Conservation (phyloP, 2,329 filamentous ascomycete species). For the Tolypocladium pustulatum region DNA sequence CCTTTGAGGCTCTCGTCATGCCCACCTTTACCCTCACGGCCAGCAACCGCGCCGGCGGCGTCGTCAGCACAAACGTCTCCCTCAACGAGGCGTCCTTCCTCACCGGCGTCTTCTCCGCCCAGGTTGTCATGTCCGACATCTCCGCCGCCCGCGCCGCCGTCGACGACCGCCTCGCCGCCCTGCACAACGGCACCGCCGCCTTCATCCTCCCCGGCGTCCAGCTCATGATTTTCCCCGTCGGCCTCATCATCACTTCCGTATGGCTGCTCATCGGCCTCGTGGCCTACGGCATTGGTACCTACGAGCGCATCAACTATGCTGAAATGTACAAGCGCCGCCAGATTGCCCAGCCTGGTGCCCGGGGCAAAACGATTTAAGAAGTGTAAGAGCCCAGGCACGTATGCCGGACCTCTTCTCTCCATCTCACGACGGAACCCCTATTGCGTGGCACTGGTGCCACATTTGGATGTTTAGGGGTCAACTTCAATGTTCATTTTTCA, state of each 20-base stretch:
- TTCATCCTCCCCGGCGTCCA: slow-evolving; percentile 61
- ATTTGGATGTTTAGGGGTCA: not conserved
- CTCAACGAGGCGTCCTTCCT: slow-evolving; percentile 63
- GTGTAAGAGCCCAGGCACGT: not conserved
- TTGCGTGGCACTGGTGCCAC: not conserved
- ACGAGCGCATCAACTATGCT: slow-evolving; percentile 54
- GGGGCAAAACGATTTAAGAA: not conserved
- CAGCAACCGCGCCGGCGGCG: slow-evolving; percentile 36
- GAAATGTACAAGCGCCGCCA: slow-evolving; percentile 43
- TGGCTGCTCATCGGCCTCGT: slow-evolving; percentile 50
- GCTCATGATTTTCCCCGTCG: slow-evolving; percentile 59
- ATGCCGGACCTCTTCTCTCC: not conserved
- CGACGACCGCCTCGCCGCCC: slow-evolving; percentile 29
- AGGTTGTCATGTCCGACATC: slow-evolving; percentile 41
- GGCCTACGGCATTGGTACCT: slow-evolving; percentile 54
- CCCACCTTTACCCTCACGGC: slow-evolving; percentile 58
- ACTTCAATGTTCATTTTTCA: not conserved
- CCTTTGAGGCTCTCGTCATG: slow-evolving; percentile 53
- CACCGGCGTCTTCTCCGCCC: slow-evolving; percentile 55
- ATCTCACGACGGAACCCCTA: not conserved
- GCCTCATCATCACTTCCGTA: slow-evolving; percentile 52
- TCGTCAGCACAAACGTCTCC: slow-evolving; percentile 53
- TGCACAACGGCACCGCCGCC: slow-evolving; percentile 43
- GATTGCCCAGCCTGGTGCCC: not conserved
- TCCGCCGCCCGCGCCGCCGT: slow-evolving; percentile 38